Percentiles rank a stretch among this genome's conserved stretches.
phyloP scores from a whole-genome alignment of 257 asterid genomes.

The Penstemon barbatus region DNA sequence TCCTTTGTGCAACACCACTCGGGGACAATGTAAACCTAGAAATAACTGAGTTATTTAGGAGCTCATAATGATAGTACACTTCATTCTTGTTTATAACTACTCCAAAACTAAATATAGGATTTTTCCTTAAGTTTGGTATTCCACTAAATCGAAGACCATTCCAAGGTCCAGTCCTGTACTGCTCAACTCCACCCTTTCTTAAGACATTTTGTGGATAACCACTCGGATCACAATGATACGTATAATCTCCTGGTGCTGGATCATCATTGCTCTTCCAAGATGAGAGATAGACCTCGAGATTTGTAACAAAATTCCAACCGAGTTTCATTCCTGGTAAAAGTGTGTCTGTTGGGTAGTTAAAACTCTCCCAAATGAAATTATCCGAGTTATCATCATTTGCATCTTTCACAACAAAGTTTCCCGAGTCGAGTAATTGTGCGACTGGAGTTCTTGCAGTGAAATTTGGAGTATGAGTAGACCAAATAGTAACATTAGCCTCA shows the following conservation, averaged over 20 bases:
- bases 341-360: slow-evolving; percentile 44
- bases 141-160: slow-evolving; percentile 42
- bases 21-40: slow-evolving; percentile 24
- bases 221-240: slow-evolving; percentile 27
- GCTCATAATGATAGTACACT: slow-evolving; percentile 31
- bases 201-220: slow-evolving; percentile 40
- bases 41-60: slow-evolving; percentile 17
- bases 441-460: slow-evolving; percentile 27
- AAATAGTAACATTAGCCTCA: slow-evolving; percentile 22
- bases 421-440: slow-evolving; percentile 37
- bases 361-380: slow-evolving; percentile 51
- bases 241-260: slow-evolving; percentile 37
- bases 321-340: slow-evolving; percentile 44
- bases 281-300: slow-evolving; percentile 29
- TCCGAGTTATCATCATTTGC: slow-evolving; percentile 33
- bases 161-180: slow-evolving; percentile 44
- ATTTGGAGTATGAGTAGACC: slow-evolving; percentile 41
- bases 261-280: slow-evolving; percentile 45
- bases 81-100: slow-evolving; percentile 25
- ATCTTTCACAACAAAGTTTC: slow-evolving; percentile 49
- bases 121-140: slow-evolving; percentile 12
- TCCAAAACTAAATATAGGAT: slow-evolving; percentile 14
- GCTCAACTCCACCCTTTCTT: slow-evolving; percentile 10
- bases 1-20: slow-evolving; percentile 26
- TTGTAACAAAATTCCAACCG: slow-evolving; percentile 37